phyloP scores from a whole-genome alignment of 2,329 filamentous ascomycete species.

The Aspergillus sojae region DNA sequence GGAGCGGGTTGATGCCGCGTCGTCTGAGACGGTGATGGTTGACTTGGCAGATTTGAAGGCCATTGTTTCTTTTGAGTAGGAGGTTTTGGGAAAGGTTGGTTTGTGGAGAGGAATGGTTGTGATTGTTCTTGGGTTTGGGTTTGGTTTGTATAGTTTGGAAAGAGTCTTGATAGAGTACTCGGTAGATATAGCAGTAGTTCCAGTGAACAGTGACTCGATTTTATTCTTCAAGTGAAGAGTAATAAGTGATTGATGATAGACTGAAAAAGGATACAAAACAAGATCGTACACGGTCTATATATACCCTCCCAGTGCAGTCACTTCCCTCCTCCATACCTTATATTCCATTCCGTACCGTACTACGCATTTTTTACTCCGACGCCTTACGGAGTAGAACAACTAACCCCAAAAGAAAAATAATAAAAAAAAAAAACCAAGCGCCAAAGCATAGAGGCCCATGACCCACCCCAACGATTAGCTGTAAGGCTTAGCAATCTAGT shows the following conservation, averaged over 20 bases:
- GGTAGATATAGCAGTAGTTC: neutral
- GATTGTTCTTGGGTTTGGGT: neutral
- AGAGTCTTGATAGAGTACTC: neutral
- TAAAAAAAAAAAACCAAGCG: neutral
- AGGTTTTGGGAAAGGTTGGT: neutral
- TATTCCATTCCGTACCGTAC: conserved; percentile 3
- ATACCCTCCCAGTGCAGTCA: neutral
- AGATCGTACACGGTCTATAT: neutral
- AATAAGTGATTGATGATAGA: conserved; percentile 1
- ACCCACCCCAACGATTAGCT: neutral
- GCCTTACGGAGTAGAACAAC: conserved; percentile 1
- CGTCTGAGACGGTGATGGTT: conserved; percentile 13
- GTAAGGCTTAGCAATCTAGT: conserved; percentile 8
- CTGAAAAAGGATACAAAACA: neutral
- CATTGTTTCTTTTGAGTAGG: neutral
- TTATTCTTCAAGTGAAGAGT: neutral
- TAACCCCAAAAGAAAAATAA: neutral
- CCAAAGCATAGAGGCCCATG: neutral
- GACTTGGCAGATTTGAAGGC: conserved; percentile 7
- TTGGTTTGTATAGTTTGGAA: neutral
- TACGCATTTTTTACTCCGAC: conserved; percentile 5
- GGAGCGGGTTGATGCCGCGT: conserved; percentile 26
- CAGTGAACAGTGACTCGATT: neutral
- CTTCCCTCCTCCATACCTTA: neutral
- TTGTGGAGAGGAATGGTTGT: conserved; percentile 3